These are phyloP conservation scores for Medakamo hakoo DNA, from an alignment of 139 green algal genomes.

Conservation along the genomic window DNA sequence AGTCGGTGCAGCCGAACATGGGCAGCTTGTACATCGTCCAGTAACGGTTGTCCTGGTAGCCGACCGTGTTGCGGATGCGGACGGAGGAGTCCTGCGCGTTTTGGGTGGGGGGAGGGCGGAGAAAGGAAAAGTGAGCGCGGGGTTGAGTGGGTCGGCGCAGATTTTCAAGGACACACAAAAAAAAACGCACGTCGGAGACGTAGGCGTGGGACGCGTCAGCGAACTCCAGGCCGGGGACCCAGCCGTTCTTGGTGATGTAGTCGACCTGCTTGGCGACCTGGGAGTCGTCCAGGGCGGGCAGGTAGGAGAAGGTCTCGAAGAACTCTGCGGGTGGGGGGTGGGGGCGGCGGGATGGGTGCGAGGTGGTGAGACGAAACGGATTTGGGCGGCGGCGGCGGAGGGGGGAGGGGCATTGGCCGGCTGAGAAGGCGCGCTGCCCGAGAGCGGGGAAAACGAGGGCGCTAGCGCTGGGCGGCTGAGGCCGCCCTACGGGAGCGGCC, in stretches of 20 bases:
- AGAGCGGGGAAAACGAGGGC: too few species aligned
- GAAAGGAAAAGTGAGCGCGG: too few species aligned
- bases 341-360: background rate
- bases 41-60: constrained; percentile 58
- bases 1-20: constrained; percentile 98
- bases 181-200: constrained; percentile 27
- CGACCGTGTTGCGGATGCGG: background rate
- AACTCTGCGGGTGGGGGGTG: constrained; percentile 31
- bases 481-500: too few species aligned
- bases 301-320: constrained; percentile 98
- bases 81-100: too few species aligned
- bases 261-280: constrained; percentile 86
- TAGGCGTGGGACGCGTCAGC: constrained; percentile 51
- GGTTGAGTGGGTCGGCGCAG: too few species aligned
- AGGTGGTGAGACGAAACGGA: background rate
- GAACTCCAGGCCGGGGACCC: constrained; percentile 87
- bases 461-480: too few species aligned
- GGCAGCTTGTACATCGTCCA: constrained; percentile 99
- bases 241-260: constrained; percentile 84
- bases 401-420: background rate
- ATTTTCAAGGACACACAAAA: too few species aligned
- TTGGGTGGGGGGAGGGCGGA: too few species aligned
- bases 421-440: too few species aligned
- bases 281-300: constrained; percentile 77
- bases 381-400: background rate